Percentiles rank a stretch among this genome's conserved stretches.
phyloP scores from a whole-genome alignment of 192 early-diverging fungal genomes.

The Umbelopsis sp. region DNA sequence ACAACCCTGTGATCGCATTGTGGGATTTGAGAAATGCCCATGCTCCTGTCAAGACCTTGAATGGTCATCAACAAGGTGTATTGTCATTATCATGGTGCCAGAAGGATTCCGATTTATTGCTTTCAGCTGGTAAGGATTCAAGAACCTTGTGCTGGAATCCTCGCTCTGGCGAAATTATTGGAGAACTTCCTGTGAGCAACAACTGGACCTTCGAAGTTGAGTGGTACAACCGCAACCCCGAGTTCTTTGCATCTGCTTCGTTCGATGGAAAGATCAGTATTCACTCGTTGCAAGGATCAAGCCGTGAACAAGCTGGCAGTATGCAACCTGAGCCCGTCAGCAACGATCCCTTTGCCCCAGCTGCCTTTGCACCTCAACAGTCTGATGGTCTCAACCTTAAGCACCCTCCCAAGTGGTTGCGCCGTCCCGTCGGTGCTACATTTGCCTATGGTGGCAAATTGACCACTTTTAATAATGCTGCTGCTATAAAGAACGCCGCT shows the following conservation, averaged over 20 bases:
- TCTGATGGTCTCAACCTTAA: conserved; percentile 74
- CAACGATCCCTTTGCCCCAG: conserved; percentile 81
- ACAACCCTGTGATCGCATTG: conserved; percentile 81
- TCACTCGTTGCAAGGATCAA: conserved; percentile 72
- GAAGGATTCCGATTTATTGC: conserved; percentile 88
- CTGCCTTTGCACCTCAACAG: conserved; percentile 64
- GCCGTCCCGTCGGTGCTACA: conserved; percentile 79
- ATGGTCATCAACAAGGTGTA: conserved; percentile 90
- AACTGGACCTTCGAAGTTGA: conserved; percentile 98
- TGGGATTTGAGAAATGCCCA: conserved; percentile 97
- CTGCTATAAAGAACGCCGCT: conserved; percentile 39
- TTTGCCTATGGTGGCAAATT: conserved; percentile 94
- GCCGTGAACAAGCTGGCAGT: conserved; percentile 33
- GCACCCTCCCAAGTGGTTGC: conserved; percentile 94
- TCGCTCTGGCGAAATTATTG: conserved; percentile 78
- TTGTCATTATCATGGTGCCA: conserved; percentile 94
- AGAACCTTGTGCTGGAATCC: conserved; percentile 94
- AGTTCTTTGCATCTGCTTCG: conserved; percentile 82
- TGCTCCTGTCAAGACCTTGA: conserved; percentile 83
- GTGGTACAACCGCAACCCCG: conserved; percentile 95
- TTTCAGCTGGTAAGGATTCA: conserved; percentile 97
- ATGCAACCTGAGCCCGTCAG: conserved; percentile 42
- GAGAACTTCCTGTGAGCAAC: conserved; percentile 80
- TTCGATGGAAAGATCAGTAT: conserved; percentile 94
- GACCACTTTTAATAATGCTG: conserved; percentile 69